Evolutionary conservation across 345 rosid species (phyloP), one percentile per base, ranked within the genome.

Genomic region (Boechera retrofracta): DNA sequence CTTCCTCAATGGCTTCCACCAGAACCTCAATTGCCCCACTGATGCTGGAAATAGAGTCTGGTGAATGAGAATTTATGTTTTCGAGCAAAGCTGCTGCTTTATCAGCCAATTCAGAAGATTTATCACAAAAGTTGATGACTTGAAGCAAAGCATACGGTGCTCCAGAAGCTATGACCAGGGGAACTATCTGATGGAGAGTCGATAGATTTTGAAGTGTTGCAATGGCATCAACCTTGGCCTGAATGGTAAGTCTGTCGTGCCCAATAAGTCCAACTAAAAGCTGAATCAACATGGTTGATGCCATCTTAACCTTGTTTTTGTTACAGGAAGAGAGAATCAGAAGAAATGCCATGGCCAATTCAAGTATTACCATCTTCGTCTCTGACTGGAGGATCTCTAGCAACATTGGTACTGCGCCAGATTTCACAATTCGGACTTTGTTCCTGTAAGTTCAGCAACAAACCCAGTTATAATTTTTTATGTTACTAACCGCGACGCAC

Each of bases 1-100:
- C 97, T 36, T 94, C 97, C 84, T 91, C 98, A 0, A 94, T 81
- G 47, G 67, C 83, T 85, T 91, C 94, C 2, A 94, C 97, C 31
- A 91, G 15, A 1, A 87, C 85, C n/a, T 69, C 82, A 5, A 89
- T 88, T 5, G 85, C 88, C 4, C 89, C 86, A 5, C 69, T 44
- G n/a, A 78, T 72, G 41, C 77, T 41, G 1, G 81, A 82, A 0
- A 87, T 52, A 0, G 89, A 91, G 5, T 58, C 74, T 52, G 81
- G 79, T 2, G 96, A 89, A 3, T 74, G 75, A 6, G 74, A 31
- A 0, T 55, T 64, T 5, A 86, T 74, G 56, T 69, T 78, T 56
- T 91, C 97, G 0, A 93, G 92, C 69, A 93, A 73, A 2, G 85
- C 76, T 65, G 77, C 63, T n/a, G 94, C 89, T 84, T 89, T 94